Base-by-base conservation (phyloP, 2,329 filamentous ascomycete species). In the Clonostachys solani region DNA sequence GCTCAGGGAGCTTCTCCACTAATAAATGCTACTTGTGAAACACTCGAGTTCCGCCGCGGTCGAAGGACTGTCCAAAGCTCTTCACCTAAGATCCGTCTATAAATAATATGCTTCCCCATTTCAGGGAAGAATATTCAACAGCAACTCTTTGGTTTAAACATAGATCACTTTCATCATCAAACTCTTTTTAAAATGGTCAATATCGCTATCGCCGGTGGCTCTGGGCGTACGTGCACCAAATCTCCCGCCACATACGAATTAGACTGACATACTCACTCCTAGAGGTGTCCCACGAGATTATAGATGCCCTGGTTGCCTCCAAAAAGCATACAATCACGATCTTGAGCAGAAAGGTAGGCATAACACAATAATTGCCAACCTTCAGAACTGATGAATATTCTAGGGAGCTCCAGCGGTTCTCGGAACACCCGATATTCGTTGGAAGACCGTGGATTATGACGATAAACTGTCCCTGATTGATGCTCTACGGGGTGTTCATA, bases 401-500 rank as follows among this genome's bases (percentile, higher is more conserved):
- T 29, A 29, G 23, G 23, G 23, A 6, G 9, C 23, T 29, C 9
- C 23, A 29, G 4, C 23, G 23, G 23, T 10, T 9, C 23, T 29
- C 23, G 23, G 23, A 29, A 10, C 7, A 10, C 10, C 36, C 36
- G 7, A n/a, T 4, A 12, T 38, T 38, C 15, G 6, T 38, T 38
- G 36, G 36, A n/a, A 18, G 10, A 38, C 36, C 12, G 36, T 38
- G 15, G 36, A 38, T 38, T 38, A 38, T 18, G 17, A 18, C 36
- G 12, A 38, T 18, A 38, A 38, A 18, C 3, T 5, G 8, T n/a
- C 15, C 10, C 12, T 38, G 10, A 10, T 18, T 13, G 36, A 38
- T 12, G 8, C 34, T 12, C 29, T 47, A 16, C 12, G 23, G 12
- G 78, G 76, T 6, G 64, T 72, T 1, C 69, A 83, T 42, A 79